A percentile compares a stretch with the other conserved stretches of the same genome.
These are phyloP conservation scores for Westerdykella sp. DNA, from an alignment of 2,329 filamentous ascomycete species.

Conservation along the genomic window DNA sequence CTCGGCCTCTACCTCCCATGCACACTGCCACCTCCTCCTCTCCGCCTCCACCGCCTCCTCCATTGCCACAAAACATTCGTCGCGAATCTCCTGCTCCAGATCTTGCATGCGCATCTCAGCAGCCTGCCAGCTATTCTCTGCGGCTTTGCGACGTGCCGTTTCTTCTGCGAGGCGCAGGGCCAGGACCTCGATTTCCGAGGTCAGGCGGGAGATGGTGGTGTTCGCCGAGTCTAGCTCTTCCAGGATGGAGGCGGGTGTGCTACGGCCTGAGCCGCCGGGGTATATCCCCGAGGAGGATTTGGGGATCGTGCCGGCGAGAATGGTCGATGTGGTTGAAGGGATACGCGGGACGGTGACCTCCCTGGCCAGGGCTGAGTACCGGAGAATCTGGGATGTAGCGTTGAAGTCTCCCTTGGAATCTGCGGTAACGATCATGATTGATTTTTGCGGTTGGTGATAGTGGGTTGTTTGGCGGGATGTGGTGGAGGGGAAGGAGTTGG, in stretches of 20 bases:
- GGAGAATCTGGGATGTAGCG: constrained; percentile 89
- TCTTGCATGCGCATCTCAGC: constrained; percentile 60
- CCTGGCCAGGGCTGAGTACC: constrained; percentile 86
- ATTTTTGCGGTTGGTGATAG: constrained; percentile 62
- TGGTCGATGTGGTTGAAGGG: constrained; percentile 72
- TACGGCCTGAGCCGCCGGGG: constrained; percentile 32
- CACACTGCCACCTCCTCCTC: constrained; percentile 72
- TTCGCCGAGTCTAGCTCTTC: constrained; percentile 78
- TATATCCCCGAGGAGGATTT: constrained; percentile 13
- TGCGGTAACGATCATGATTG: constrained; percentile 92
- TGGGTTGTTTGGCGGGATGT: constrained; percentile 41
- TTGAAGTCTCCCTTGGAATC: constrained; percentile 93
- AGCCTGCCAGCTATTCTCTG: constrained; percentile 66
- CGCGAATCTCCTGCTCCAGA: constrained; percentile 77
- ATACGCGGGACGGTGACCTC: constrained; percentile 89
- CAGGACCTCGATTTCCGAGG: constrained; percentile 69
- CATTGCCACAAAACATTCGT: constrained; percentile 84
- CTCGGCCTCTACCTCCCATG: constrained; percentile 69
- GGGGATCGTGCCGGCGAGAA: constrained; percentile 39
- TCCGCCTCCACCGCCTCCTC: constrained; percentile 70
- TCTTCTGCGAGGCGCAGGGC: constrained; percentile 65
- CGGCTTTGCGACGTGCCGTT: constrained; percentile 60
- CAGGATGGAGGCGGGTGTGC: constrained; percentile 39
- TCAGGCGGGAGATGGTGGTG: constrained; percentile 72
- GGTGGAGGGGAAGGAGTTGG: constrained; percentile 44